Evolutionary conservation across 331 rosid species (phyloP).

Genomic region (Pyrus hybrid): DNA sequence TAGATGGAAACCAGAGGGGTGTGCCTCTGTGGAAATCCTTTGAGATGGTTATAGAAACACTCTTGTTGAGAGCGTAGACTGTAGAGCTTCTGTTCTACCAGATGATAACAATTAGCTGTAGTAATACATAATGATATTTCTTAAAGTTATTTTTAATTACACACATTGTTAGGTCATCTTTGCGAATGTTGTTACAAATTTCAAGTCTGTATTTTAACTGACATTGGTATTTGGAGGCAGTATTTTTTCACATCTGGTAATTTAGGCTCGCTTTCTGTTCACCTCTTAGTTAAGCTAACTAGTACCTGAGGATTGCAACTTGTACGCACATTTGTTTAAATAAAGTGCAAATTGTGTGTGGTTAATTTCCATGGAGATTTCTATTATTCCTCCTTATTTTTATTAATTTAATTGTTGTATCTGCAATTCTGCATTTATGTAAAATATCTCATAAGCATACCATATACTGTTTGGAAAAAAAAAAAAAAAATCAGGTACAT

Average conservation of each 20-base stretch:
- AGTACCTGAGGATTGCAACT: neutral
- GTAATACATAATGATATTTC: neutral
- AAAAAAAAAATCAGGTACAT: conserved; percentile 11
- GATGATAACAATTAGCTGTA: neutral
- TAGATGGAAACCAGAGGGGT: neutral
- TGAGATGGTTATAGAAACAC: too few species aligned
- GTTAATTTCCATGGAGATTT: neutral
- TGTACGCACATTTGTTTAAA: neutral
- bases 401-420: neutral
- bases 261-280: neutral
- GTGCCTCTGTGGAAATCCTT: neutral
- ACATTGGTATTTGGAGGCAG: neutral
- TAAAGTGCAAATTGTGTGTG: neutral
- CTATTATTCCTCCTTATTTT: neutral
- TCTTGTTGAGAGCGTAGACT: too few species aligned
- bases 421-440: neutral
- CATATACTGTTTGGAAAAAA: neutral
- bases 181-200: neutral
- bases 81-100: too few species aligned
- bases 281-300: neutral
- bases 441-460: neutral
- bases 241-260: neutral
- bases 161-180: neutral
- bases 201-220: neutral
- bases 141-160: neutral